Evolutionary conservation across 2,329 filamentous ascomycete genomes (phyloP), one percentile per base, ranked within the genome.

Genomic region (Curvularia sp.): DNA sequence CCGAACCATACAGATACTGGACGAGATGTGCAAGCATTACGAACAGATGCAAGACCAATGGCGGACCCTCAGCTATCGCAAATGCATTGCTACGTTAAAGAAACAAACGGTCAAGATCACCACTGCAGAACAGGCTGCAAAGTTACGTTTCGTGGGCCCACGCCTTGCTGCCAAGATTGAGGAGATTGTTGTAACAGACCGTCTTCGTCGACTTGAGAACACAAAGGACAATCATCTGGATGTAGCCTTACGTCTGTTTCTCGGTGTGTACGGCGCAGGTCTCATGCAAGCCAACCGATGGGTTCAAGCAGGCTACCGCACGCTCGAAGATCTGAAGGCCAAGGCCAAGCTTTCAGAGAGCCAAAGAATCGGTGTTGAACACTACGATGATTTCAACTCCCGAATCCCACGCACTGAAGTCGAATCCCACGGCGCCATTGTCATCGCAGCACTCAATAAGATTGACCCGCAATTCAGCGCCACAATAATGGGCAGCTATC

Each of bases 111-210:
- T 69, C 20, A 89, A 87, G 70, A 85, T 97, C 58, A 80, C 77
- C 4, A 93, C 89, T 0, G 87, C 85, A 57, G 83, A 87, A 49
- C 84, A 96, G 74, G 94, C 93, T 0, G 78, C 84, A 10, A 75
- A 78, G 1, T 82, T 97, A 0, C 86, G 87, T 0, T 85, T 83
- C 57, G 87, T 97, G 35, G 93, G 93, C 7, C 69, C 81, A 10
- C 85, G 91, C 1, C 80, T 97, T 1, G 93, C 93, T 0, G 82
- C 85, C 26, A 97, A 97, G 75, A 95, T 98, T 62, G 91, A 95
- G 68, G 94, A 97, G 72, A 96, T 97, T 43, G 91, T 87, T 2
- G 82, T 83, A 39, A 97, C 92, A 0, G 85, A 92, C 68, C 82
- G 83, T 26, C 84, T 97, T 0, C 85, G 85, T 42, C 85, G 89